phyloP scores from a whole-genome alignment of 768 basidiomycete genomes.

The Candolleomyces eurysporus region DNA sequence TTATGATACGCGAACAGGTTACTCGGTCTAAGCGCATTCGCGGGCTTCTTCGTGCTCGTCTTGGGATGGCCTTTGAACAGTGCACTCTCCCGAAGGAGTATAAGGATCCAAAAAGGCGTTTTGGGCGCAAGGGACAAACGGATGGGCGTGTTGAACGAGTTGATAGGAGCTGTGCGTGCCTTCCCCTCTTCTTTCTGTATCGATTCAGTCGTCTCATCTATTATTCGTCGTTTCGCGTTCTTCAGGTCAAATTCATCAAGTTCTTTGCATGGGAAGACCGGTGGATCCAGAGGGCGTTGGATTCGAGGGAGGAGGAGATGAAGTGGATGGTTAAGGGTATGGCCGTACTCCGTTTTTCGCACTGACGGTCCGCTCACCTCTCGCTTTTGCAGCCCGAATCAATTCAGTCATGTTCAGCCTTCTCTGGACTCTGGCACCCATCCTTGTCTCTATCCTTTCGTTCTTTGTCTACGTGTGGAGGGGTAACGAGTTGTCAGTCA shows the following conservation, averaged over 20 bases:
- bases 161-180: constrained; percentile 59
- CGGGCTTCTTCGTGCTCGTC: constrained; percentile 68
- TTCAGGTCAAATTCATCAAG: constrained; percentile 71
- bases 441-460: constrained; percentile 75
- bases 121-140: constrained; percentile 68
- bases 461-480: constrained; percentile 73
- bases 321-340: constrained; percentile 73
- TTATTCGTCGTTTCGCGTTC: too few species aligned
- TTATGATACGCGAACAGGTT: constrained; percentile 35
- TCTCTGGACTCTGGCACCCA: constrained; percentile 75
- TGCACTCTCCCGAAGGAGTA: constrained; percentile 55
- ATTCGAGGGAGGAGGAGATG: constrained; percentile 69
- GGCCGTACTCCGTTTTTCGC: neutral
- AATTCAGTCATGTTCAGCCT: constrained; percentile 71
- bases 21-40: constrained; percentile 69
- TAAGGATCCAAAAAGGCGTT: constrained; percentile 59
- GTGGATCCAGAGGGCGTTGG: constrained; percentile 67
- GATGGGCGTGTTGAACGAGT: constrained; percentile 75
- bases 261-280: constrained; percentile 81
- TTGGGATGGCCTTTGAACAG: constrained; percentile 73
- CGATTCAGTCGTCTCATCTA: too few species aligned
- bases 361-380: neutral
- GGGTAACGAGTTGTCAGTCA: constrained; percentile 73
- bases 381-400: constrained; percentile 48
- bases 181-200: constrained; percentile 1